These are phyloP conservation scores for Xylaria acuta DNA, from an alignment of 495 filamentous ascomycete species.

Conservation along the genomic window DNA sequence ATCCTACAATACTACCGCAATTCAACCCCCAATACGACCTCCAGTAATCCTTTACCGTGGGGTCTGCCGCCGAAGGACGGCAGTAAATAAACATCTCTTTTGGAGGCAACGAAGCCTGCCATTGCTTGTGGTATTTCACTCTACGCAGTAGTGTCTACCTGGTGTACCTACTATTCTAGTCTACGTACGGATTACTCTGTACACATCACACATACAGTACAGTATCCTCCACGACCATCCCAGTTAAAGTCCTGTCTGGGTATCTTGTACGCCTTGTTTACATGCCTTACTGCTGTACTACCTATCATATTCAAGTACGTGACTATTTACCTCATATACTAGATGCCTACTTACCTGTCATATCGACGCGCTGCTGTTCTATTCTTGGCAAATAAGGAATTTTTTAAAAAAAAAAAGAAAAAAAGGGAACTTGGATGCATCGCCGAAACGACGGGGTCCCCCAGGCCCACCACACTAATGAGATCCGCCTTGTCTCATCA, in stretches of 20 bases:
- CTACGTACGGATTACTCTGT: conserved; percentile 12
- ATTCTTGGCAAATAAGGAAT: neutral
- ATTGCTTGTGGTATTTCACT: neutral
- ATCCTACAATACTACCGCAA: conserved; percentile 6
- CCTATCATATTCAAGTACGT: neutral
- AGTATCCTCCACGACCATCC: neutral
- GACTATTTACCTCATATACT: neutral
- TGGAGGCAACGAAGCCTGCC: neutral
- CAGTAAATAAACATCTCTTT: neutral
- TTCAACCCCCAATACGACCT: neutral
- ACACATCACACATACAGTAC: neutral
- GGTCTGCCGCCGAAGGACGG: neutral
- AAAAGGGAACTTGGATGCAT: neutral
- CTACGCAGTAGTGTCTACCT: neutral
- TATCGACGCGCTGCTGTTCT: neutral
- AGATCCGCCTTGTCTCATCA: conserved; percentile 17
- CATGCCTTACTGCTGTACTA: neutral
- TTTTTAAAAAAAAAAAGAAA: neutral
- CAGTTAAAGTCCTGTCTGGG: neutral
- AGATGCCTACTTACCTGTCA: neutral
- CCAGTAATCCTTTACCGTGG: neutral
- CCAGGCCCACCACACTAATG: neutral
- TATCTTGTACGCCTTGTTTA: neutral
- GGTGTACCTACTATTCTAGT: neutral
- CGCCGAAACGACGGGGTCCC: conserved; percentile 8